phyloP scores from a whole-genome alignment of 2,329 filamentous ascomycete genomes.

The Ophiocordyceps camponoti-floridani region DNA sequence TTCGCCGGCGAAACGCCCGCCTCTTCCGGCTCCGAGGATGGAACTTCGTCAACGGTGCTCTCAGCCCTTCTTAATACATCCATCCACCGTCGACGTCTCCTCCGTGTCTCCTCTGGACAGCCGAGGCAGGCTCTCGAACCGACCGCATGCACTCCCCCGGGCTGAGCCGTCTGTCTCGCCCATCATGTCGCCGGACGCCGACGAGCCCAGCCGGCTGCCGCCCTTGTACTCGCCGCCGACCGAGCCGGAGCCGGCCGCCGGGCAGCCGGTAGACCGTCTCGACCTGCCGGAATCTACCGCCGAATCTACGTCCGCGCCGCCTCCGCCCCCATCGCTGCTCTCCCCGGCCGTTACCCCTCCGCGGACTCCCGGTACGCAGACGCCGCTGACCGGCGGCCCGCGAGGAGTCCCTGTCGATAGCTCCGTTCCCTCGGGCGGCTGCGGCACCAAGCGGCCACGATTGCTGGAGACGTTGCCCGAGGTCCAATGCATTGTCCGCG shows the following conservation, averaged over 20 bases:
- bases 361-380: constrained; percentile 40
- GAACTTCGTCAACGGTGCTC: not conserved
- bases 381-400: constrained; percentile 24
- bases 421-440: constrained; percentile 37
- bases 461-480: constrained; percentile 60
- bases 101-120: not conserved
- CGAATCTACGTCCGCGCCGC: constrained; percentile 1
- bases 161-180: constrained; percentile 8
- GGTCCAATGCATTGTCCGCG: constrained; percentile 87
- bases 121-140: not conserved
- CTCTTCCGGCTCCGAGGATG: not conserved
- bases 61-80: not conserved
- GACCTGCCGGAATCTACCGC: constrained; percentile 12
- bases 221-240: constrained; percentile 26
- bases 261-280: constrained; percentile 15
- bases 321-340: constrained; percentile 49
- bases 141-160: not conserved
- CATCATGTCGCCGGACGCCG: constrained; percentile 7
- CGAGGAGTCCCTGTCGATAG: constrained; percentile 43
- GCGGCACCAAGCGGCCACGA: constrained; percentile 46
- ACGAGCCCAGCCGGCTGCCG: constrained; percentile 19
- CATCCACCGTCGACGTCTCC: not conserved
- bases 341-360: constrained; percentile 75
- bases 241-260: constrained; percentile 3
- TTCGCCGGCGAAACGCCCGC: not conserved